These are phyloP conservation scores for Tylopilus vinaceipallidus DNA, from an alignment of 768 basidiomycete species.

Conservation along the genomic window DNA sequence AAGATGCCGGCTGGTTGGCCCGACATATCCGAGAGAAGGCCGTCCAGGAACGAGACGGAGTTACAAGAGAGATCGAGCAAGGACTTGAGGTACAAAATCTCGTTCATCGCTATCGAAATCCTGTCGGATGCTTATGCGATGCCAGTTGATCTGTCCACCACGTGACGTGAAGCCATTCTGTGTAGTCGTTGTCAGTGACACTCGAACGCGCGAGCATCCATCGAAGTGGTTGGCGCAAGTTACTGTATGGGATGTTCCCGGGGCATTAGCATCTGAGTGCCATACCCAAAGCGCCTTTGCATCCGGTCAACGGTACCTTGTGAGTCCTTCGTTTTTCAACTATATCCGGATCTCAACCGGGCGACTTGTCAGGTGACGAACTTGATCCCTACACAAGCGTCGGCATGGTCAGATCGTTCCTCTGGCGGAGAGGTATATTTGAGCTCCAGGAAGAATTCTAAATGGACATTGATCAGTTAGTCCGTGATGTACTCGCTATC, in stretches of 20 bases:
- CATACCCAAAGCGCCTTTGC: conserved; percentile 49
- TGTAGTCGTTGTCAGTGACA: conserved; percentile 66
- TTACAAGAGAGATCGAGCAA: conserved; percentile 60
- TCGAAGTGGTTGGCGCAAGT: conserved; percentile 67
- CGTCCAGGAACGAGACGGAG: conserved; percentile 47
- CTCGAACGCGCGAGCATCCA: conserved; percentile 48
- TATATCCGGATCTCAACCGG: neutral
- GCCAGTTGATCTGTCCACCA: conserved; percentile 61
- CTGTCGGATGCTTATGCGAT: conserved; percentile 2
- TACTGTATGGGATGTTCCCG: conserved; percentile 79
- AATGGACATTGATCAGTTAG: conserved; percentile 47
- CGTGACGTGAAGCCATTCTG: conserved; percentile 77
- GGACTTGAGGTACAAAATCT: conserved; percentile 64
- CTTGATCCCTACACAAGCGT: conserved; percentile 61
- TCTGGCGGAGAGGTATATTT: conserved; percentile 70
- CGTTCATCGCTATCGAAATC: neutral
- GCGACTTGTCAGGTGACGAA: conserved; percentile 48
- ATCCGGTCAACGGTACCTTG: conserved; percentile 67
- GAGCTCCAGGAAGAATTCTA: conserved; percentile 60
- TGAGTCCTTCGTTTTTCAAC: conserved; percentile 32
- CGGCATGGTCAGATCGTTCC: conserved; percentile 67
- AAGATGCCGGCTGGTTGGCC: conserved; percentile 65
- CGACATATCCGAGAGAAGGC: conserved; percentile 47
- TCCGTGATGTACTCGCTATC: neutral
- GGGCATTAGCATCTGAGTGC: conserved; percentile 49